Evolutionary conservation across 306 rosid genomes (phyloP), one percentile per base, ranked within the genome.

Genomic region (Prunus mira): DNA sequence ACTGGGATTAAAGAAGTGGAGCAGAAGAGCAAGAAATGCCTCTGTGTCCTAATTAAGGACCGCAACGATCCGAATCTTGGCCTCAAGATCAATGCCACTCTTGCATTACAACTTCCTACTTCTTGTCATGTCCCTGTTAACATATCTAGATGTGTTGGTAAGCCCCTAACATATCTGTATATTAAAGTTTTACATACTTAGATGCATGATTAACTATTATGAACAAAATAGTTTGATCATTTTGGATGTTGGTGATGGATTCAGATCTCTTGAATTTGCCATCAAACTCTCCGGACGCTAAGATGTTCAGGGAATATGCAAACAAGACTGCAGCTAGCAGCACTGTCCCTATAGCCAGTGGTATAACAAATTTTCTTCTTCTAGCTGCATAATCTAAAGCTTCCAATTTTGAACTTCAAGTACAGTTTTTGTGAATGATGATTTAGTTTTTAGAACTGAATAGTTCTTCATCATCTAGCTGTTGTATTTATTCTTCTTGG

Each of bases 41-140:
- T 93, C 0, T 93, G 97, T 60, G 47, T 93, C 61, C 88, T 93
- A 5, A 80, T 91, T 32, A 91, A 88, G 28, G 97, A 93, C 45
- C 88, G 78, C 43, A 72, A 93, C 49, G 96, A 93, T 74, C 97
- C 98, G 0, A 81, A 51, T 7, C 98, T 93, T 66, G 98, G 93
- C 58, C 22, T 93, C 55, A 75, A 74, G 18, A 64, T 91, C 71
- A 91, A 93, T 57, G 76, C 85, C 38, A 71, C 97, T 20, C 93
- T 84, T 12, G 96, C 97, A 19, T 57, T 93, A 2, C 25, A 47
- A 13, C 89, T 93, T 46, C 97, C 98, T 0, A 3, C 0, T 61
- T 51, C 86, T 56, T 93, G 97, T 55, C 84, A 82, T 22, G 63
- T 84, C 12, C 87, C 97, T 7, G 49, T 81, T 9, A 88, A 89